Conservation (phyloP, 2,329 filamentous ascomycete genomes). For the Colletotrichum lupini region DNA sequence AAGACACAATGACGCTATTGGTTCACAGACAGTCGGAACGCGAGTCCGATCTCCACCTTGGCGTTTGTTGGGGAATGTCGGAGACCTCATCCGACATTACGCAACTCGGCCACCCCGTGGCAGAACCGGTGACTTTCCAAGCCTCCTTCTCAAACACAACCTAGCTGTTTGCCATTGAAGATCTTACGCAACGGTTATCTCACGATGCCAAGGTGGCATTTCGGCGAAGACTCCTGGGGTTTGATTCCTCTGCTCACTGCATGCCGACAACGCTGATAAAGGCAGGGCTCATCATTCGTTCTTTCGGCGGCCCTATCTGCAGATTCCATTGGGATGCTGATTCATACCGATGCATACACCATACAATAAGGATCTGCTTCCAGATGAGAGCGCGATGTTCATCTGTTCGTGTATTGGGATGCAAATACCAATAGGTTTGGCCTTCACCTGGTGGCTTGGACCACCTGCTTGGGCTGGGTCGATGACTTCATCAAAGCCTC, state of each 20-base stretch:
- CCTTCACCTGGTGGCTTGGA: background rate
- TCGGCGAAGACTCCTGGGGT: background rate
- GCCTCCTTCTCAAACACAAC: background rate
- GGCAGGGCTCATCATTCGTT: background rate
- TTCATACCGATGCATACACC: no score
- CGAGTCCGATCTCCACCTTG: background rate
- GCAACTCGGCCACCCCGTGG: slow-evolving; percentile 5
- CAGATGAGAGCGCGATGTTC: background rate
- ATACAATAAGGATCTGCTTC: no score
- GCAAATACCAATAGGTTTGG: background rate
- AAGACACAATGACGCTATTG: slow-evolving; percentile 14
- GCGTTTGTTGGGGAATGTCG: slow-evolving; percentile 12
- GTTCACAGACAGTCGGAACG: background rate
- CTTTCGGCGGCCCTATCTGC: background rate
- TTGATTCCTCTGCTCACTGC: background rate
- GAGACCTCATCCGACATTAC: slow-evolving; percentile 9
- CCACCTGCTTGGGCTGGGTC: background rate
- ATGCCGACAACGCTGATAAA: background rate
- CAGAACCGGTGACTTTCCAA: background rate
- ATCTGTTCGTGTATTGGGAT: background rate
- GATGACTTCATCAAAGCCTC: background rate
- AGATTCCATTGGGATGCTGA: background rate
- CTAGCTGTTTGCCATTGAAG: background rate
- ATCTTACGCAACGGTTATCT: slow-evolving; percentile 8
- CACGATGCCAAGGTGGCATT: background rate